Base-by-base conservation (phyloP, 2,329 filamentous ascomycete species). In the Sphaerulina populicola region DNA sequence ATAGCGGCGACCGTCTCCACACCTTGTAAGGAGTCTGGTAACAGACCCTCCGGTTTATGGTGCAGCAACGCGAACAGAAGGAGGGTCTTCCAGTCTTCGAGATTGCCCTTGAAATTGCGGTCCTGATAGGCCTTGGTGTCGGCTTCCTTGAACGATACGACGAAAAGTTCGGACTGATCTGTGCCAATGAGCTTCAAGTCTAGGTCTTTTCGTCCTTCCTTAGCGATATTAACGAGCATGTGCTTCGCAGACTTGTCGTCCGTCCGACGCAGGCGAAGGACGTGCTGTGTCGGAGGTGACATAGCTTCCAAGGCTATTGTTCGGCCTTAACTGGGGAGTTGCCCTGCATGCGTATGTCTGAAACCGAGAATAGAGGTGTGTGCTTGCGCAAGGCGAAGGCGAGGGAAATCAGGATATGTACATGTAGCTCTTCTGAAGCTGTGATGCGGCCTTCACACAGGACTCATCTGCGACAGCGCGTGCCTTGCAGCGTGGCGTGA, bases 181-280 rank as follows among this genome's bases (percentile, higher is more conserved):
- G 84, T 88, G 31, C 78, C 85, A 31, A 83, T 73, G 29, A 89
- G 67, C 63, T 80, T 81, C 42, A 86, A 67, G 66, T 88, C 82
- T 29, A 88, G 70, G 1, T 76, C 74, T 29, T 57, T 51, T 73
- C 74, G 33, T n/a, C 72, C 65, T 67, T 74, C 64, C 18, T 76
- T 69, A 2, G 72, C 72, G 51, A 82, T 76, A 60, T 85, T 76
- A 14, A 86, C 63, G 18, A 89, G 73, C 29, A 87, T 74, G 57
- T 77, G 55, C 40, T 61, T 54, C 33, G 55, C 52, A 30, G 56
- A 52, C 45, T 56, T 45, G 45, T 53, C 48, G 56, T 68, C 65
- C 44, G 76, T 76, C 58, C 81, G 75, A 52, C 76, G 71, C 57
- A 88, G 71, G 55, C 79, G 77, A 48, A 86, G 69, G 53, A 87